Conservation (phyloP, 345 rosid genomes). For the Combretum micranthum region DNA sequence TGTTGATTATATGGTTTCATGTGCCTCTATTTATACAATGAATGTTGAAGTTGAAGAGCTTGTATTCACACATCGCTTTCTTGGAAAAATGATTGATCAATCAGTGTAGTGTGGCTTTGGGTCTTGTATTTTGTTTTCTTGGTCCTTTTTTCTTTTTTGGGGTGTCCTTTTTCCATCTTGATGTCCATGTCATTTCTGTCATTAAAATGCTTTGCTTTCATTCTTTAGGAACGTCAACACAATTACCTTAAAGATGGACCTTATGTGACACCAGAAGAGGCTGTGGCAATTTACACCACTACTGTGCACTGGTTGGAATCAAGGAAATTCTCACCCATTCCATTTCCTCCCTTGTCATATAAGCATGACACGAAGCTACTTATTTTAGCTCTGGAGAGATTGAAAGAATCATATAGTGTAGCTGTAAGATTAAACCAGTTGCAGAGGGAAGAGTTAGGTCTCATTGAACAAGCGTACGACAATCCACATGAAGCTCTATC, state of each 20-base stretch:
- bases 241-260: slow-evolving; percentile 99
- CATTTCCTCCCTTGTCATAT: slow-evolving; percentile 96
- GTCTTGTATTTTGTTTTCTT: not conserved
- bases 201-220: no score
- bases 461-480: slow-evolving; percentile 98
- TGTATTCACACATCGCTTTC: not conserved
- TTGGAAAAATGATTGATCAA: not conserved
- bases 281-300: slow-evolving; percentile 93
- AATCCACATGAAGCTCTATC: slow-evolving; percentile 98
- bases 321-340: slow-evolving; percentile 94
- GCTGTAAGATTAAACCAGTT: slow-evolving; percentile 97
- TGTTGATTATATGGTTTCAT: not conserved
- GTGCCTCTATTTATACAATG: not conserved
- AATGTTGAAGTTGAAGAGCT: no score
- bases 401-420: slow-evolving; percentile 98
- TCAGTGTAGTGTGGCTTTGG: not conserved
- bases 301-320: slow-evolving; percentile 99
- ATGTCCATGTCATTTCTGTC: not conserved
- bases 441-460: slow-evolving; percentile 98
- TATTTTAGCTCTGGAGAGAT: slow-evolving; percentile 94
- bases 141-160: not conserved
- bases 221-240: slow-evolving; percentile 84
- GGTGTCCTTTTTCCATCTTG: not conserved
- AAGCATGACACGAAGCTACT: slow-evolving; percentile 98
- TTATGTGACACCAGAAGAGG: slow-evolving; percentile 98